phyloP scores from a whole-genome alignment of 805 yeast genomes.

The Pichia scutulata region DNA sequence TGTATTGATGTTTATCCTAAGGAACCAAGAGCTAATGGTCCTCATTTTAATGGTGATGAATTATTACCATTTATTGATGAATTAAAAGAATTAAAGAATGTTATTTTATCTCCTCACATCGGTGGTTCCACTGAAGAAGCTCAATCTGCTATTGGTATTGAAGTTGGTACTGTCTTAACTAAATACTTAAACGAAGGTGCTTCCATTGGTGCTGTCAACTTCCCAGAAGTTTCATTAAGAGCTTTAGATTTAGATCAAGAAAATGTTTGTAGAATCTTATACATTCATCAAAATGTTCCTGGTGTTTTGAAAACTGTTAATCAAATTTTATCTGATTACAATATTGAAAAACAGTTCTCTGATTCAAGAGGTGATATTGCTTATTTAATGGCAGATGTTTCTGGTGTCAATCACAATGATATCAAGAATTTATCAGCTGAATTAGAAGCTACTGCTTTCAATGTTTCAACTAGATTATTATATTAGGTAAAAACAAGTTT shows the following conservation, averaged over 20 bases:
- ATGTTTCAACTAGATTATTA: slow-evolving; percentile 82
- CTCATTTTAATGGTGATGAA: slow-evolving; percentile 53
- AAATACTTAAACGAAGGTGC: slow-evolving; percentile 95
- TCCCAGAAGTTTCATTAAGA: slow-evolving; percentile 95
- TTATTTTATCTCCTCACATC: slow-evolving; percentile 92
- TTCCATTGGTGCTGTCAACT: slow-evolving; percentile 92
- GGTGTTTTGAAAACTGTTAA: slow-evolving; percentile 97
- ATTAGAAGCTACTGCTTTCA: slow-evolving; percentile 83
- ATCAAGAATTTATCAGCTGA: slow-evolving; percentile 79
- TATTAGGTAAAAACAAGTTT: slow-evolving; percentile 38
- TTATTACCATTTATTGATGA: slow-evolving; percentile 82
- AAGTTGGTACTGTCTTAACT: slow-evolving; percentile 79
- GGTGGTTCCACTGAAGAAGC: slow-evolving; percentile 99
- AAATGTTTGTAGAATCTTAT: slow-evolving; percentile 84
- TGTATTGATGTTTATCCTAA: slow-evolving; percentile 95
- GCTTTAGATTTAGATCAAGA: slow-evolving; percentile 81
- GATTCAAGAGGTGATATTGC: slow-evolving; percentile 95
- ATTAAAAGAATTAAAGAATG: slow-evolving; percentile 72
- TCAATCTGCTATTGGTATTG: slow-evolving; percentile 94
- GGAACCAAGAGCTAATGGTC: slow-evolving; percentile 97
- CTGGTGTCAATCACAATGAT: slow-evolving; percentile 74
- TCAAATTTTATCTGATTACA: slow-evolving; percentile 88
- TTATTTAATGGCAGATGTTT: slow-evolving; percentile 94
- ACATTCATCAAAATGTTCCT: slow-evolving; percentile 96
- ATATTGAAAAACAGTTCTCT: slow-evolving; percentile 97